Evolutionary conservation across 1,284 basidiomycete genomes (phyloP).

Genomic region (Apiotrichum brassicae): DNA sequence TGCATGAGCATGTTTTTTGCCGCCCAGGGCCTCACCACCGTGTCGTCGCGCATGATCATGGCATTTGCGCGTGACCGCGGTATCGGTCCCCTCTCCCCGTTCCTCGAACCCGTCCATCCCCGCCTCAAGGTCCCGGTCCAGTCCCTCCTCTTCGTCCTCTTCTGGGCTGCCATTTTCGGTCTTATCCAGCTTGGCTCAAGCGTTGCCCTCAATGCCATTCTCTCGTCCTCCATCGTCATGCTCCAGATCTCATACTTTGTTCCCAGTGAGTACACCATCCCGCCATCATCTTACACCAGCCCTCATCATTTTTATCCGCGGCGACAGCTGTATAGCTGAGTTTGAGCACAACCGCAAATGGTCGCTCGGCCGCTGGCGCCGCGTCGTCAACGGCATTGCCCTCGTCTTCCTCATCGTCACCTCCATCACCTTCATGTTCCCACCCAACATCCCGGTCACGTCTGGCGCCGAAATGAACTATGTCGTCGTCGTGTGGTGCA

Average conservation of each 20-base stretch:
- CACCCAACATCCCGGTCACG: slow-evolving; percentile 46
- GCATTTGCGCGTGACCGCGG: slow-evolving; percentile 63
- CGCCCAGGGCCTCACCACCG: slow-evolving; percentile 53
- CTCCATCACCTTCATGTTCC: slow-evolving; percentile 51
- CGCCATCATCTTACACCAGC: slow-evolving; percentile 9
- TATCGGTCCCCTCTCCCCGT: slow-evolving; percentile 52
- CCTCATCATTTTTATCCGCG: slow-evolving; percentile 45
- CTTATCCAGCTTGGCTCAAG: slow-evolving; percentile 47
- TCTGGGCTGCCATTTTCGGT: slow-evolving; percentile 12
- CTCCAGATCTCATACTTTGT: slow-evolving; percentile 31
- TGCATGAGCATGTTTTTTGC: slow-evolving; percentile 40
- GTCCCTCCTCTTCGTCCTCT: slow-evolving; percentile 55
- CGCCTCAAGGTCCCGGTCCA: slow-evolving; percentile 52
- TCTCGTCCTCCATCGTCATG: slow-evolving; percentile 34
- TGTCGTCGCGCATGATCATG: slow-evolving; percentile 60
- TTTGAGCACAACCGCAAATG: slow-evolving; percentile 40
- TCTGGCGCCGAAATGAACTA: slow-evolving; percentile 48
- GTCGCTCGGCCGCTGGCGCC: slow-evolving; percentile 34
- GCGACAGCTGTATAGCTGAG: slow-evolving; percentile 30
- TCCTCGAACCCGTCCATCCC: slow-evolving; percentile 52
- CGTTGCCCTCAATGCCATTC: slow-evolving; percentile 49
- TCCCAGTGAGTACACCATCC: slow-evolving; percentile 33
- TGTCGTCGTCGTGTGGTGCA: slow-evolving; percentile 39
- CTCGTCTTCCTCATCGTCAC: slow-evolving; percentile 47
- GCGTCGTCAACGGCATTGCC: slow-evolving; percentile 40